Conservation (phyloP, 2,329 filamentous ascomycete genomes). For the Ceratocystis ficicola region DNA sequence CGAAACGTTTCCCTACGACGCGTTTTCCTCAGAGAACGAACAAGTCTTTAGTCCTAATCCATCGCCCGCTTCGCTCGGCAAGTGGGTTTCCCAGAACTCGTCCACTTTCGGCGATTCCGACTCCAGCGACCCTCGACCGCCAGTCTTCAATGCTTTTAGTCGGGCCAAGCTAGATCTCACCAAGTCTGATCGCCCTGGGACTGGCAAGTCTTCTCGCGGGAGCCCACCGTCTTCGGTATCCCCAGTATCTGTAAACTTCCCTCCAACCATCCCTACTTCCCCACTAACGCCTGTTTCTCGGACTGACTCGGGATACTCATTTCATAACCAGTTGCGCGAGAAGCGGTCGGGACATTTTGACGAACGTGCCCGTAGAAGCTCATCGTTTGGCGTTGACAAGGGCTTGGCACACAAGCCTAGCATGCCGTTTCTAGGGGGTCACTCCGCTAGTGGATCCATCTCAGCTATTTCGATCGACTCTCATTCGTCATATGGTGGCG, state of each 20-base stretch:
- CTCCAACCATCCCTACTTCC: slow-evolving; percentile 44
- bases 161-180: slow-evolving; percentile 57
- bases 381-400: slow-evolving; percentile 76
- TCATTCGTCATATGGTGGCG: slow-evolving; percentile 56
- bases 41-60: slow-evolving; percentile 65
- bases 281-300: slow-evolving; percentile 65
- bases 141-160: slow-evolving; percentile 85
- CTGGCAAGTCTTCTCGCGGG: slow-evolving; percentile 51
- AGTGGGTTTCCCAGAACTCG: slow-evolving; percentile 81
- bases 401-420: slow-evolving; percentile 57
- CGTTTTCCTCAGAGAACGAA: slow-evolving; percentile 77
- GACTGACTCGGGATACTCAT: slow-evolving; percentile 80
- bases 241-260: slow-evolving; percentile 66
- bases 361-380: slow-evolving; percentile 69
- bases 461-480: slow-evolving; percentile 50
- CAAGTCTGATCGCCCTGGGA: slow-evolving; percentile 64
- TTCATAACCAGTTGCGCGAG: slow-evolving; percentile 76
- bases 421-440: slow-evolving; percentile 59
- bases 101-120: slow-evolving; percentile 66
- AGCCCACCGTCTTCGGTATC: slow-evolving; percentile 57
- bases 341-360: slow-evolving; percentile 93
- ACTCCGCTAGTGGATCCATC: slow-evolving; percentile 47
- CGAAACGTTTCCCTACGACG: slow-evolving; percentile 82
- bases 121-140: slow-evolving; percentile 39
- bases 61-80: slow-evolving; percentile 59